Conservation (phyloP, 208 protist species). For the Polymyxa betae region DNA sequence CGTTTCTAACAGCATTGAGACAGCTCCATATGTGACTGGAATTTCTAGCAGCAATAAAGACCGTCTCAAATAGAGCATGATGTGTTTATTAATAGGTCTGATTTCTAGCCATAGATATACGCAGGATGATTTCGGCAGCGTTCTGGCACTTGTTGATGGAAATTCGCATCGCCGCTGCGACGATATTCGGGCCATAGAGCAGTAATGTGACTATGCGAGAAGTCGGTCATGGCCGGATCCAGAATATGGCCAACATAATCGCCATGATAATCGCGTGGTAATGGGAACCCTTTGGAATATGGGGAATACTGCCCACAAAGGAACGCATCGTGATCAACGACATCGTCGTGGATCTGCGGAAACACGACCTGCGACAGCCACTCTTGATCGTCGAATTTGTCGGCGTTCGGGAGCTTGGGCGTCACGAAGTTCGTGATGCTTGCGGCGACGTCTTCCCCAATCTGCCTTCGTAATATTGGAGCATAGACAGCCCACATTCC, state of each 20-base stretch:
- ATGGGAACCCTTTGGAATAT: neutral
- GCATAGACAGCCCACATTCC: neutral
- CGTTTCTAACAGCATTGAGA: too few species aligned
- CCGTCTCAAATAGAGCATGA: too few species aligned
- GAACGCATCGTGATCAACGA: neutral
- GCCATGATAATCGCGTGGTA: neutral
- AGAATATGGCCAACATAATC: slow-evolving; percentile 2
- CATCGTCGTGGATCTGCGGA: neutral
- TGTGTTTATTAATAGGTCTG: too few species aligned
- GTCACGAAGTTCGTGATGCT: neutral
- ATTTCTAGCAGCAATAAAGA: too few species aligned
- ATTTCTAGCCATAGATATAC: too few species aligned
- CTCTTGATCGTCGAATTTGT: neutral
- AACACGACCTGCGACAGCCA: neutral
- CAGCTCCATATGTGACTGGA: too few species aligned
- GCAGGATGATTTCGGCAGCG: too few species aligned
- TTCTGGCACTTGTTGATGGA: too few species aligned
- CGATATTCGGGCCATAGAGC: too few species aligned
- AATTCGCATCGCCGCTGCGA: too few species aligned
- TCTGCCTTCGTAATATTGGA: neutral
- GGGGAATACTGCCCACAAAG: neutral
- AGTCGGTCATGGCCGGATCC: too few species aligned
- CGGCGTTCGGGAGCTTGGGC: neutral
- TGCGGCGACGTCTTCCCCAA: neutral
- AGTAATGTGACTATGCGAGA: too few species aligned